These are phyloP conservation scores for Pythium scleroteichum DNA, from an alignment of 352 stramenopile genomes.

Conservation along the genomic window DNA sequence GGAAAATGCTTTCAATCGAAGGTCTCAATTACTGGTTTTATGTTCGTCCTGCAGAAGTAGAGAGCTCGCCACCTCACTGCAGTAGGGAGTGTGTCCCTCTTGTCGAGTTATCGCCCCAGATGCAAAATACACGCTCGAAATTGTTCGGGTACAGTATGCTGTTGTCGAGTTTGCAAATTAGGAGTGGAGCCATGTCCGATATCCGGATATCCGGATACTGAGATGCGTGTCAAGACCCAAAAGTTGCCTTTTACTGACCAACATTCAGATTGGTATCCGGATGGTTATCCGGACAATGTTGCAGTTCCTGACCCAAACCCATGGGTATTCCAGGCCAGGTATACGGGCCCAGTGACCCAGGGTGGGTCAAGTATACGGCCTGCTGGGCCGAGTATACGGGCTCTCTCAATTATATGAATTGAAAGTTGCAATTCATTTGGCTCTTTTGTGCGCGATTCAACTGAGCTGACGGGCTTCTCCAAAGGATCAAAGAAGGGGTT, in stretches of 20 bases:
- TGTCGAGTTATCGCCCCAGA: background rate
- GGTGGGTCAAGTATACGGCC: slow-evolving; percentile 32
- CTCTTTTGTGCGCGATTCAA: slow-evolving; percentile 25
- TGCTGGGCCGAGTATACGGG: slow-evolving; percentile 33
- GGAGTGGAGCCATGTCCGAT: background rate
- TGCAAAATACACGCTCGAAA: background rate
- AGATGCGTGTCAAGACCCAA: slow-evolving; percentile 26
- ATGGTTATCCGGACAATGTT: slow-evolving; percentile 32
- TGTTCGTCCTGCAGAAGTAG: slow-evolving; percentile 1
- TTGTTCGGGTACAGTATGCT: background rate
- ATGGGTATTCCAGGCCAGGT: slow-evolving; percentile 17
- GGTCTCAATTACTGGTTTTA: background rate
- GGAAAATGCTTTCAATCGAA: background rate
- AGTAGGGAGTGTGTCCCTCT: background rate
- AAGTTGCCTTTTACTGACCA: slow-evolving; percentile 29
- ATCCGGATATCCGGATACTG: slow-evolving; percentile 23
- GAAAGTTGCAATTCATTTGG: slow-evolving; percentile 34
- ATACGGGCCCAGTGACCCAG: slow-evolving; percentile 22
- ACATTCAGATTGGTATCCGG: slow-evolving; percentile 32
- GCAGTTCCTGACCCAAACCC: slow-evolving; percentile 25
- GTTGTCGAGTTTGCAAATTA: background rate
- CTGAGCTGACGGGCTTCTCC: slow-evolving; percentile 28
- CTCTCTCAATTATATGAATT: slow-evolving; percentile 34
- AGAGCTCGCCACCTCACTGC: background rate
- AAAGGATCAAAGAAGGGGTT: slow-evolving; percentile 31